Evolutionary conservation across 768 basidiomycete genomes (phyloP).

Genomic region (Tylopilus intermedius): DNA sequence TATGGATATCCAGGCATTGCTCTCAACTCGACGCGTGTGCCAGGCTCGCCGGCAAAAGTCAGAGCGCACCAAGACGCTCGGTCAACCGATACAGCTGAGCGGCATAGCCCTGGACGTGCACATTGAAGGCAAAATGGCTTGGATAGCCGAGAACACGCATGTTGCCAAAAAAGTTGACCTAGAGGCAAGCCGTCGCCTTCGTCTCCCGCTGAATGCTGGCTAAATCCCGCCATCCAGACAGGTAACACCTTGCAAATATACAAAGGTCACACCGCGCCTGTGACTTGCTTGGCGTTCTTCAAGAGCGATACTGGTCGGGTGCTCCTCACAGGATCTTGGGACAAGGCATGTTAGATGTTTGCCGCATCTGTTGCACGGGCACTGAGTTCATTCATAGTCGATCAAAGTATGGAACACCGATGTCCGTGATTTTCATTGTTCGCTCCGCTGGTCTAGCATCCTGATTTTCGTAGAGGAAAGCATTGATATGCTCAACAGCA

Average conservation of each 20-base stretch:
- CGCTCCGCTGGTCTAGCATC: neutral
- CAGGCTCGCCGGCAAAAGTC: slow-evolving; percentile 74
- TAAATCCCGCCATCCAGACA: slow-evolving; percentile 45
- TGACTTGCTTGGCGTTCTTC: slow-evolving; percentile 75
- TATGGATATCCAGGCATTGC: neutral
- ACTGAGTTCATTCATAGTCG: slow-evolving; percentile 44
- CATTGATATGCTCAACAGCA: slow-evolving; percentile 61
- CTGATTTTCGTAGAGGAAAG: slow-evolving; percentile 52
- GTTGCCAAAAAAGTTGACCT: slow-evolving; percentile 70
- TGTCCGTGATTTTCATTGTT: slow-evolving; percentile 37
- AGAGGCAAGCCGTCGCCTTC: slow-evolving; percentile 45
- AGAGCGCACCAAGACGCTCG: slow-evolving; percentile 62
- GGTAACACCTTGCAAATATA: slow-evolving; percentile 74
- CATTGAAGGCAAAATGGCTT: slow-evolving; percentile 61
- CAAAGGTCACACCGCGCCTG: slow-evolving; percentile 84
- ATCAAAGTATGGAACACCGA: slow-evolving; percentile 83
- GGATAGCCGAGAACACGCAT: slow-evolving; percentile 86
- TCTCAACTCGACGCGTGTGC: neutral
- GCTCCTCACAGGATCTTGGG: slow-evolving; percentile 92
- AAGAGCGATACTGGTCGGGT: slow-evolving; percentile 41
- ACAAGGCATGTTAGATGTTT: slow-evolving; percentile 48
- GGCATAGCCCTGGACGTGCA: slow-evolving; percentile 73
- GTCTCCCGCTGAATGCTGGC: slow-evolving; percentile 6
- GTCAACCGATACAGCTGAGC: slow-evolving; percentile 70
- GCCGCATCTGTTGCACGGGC: neutral